These are phyloP conservation scores for Paramyrothecium roridum DNA, from an alignment of 2,329 filamentous ascomycete species.

Conservation along the genomic window DNA sequence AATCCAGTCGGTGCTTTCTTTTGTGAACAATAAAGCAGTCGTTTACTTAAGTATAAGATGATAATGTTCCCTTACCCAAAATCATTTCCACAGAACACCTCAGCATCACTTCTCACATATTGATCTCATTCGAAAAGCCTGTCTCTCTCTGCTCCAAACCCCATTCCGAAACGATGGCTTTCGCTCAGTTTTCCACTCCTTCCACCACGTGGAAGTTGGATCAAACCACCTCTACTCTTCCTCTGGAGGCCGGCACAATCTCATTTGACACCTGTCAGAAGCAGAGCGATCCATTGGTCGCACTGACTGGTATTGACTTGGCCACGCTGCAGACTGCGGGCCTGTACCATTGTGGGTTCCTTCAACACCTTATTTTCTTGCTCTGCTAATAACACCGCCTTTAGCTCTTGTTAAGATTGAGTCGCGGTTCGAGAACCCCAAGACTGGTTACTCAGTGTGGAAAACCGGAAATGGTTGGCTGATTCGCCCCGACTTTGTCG, in stretches of 20 bases:
- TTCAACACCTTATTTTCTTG: background rate
- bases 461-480: slow-evolving; percentile 1
- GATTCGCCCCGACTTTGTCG: background rate
- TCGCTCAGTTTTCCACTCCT: background rate
- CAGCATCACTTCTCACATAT: too few species aligned
- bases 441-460: background rate
- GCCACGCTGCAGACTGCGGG: background rate
- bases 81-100: background rate
- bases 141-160: background rate
- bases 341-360: slow-evolving; percentile 7
- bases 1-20: too few species aligned
- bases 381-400: background rate
- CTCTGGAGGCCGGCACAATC: background rate
- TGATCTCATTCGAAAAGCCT: too few species aligned
- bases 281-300: background rate
- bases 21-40: too few species aligned
- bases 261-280: slow-evolving; percentile 2
- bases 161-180: slow-evolving; percentile 4
- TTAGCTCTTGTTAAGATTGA: background rate
- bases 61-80: background rate
- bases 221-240: background rate
- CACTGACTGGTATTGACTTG: background rate
- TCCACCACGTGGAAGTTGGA: slow-evolving; percentile 10
- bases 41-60: background rate
- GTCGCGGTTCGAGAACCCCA: background rate